phyloP scores from a whole-genome alignment of 2,329 filamentous ascomycete genomes.

The Myrmaecium sp. region DNA sequence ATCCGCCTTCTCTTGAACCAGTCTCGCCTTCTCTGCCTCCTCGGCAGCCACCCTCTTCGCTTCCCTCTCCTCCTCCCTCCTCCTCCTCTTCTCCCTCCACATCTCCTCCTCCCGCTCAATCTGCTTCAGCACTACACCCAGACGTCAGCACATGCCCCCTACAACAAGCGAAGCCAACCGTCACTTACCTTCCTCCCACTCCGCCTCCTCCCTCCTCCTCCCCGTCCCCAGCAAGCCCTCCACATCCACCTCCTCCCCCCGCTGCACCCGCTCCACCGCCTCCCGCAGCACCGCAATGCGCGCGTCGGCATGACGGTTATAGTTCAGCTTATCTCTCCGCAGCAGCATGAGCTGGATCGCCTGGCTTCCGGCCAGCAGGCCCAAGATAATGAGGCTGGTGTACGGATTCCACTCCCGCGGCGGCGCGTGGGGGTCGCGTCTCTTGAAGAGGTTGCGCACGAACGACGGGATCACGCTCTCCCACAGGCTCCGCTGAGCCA shows the following conservation, averaged over 20 bases:
- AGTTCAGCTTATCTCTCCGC: conserved; percentile 56
- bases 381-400: conserved; percentile 47
- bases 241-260: conserved; percentile 68
- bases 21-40: no score
- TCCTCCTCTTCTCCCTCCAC: no score
- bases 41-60: no score
- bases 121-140: no score
- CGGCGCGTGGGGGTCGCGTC: not conserved
- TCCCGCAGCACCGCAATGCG: conserved; percentile 63
- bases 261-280: conserved; percentile 52
- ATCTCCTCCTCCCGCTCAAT: no score
- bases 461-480: conserved; percentile 18
- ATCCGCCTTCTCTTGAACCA: no score
- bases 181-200: conserved; percentile 69
- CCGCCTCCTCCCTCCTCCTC: conserved; percentile 53
- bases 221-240: conserved; percentile 67
- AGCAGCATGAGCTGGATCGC: conserved; percentile 82
- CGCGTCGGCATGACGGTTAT: conserved; percentile 59
- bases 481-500: conserved; percentile 22
- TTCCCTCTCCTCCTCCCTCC: no score
- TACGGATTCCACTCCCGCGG: conserved; percentile 33
- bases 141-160: no score
- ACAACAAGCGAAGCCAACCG: conserved; percentile 1
- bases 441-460: conserved; percentile 7
- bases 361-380: conserved; percentile 80